Conservation (phyloP, 208 protist genomes). For the Strigomonas oncopelti region DNA sequence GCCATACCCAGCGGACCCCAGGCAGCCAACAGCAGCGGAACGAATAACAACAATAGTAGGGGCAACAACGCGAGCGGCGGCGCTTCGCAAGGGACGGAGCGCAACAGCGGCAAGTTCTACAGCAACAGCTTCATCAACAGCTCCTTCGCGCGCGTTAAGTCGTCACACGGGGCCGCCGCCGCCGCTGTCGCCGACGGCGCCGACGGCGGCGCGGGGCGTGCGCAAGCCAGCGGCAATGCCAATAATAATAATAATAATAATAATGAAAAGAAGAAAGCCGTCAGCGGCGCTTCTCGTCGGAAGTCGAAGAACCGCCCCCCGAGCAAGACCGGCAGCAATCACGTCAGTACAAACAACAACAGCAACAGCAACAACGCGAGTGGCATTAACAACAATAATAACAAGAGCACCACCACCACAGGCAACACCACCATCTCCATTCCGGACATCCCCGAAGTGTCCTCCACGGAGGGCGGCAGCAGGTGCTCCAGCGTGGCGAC, state of each 20-base stretch:
- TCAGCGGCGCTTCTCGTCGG: not conserved
- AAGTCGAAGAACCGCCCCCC: not conserved
- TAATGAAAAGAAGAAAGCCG: not conserved
- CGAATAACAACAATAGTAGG: no score
- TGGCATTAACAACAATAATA: no score
- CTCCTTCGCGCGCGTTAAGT: not conserved
- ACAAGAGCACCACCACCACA: no score
- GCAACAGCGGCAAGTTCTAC: not conserved
- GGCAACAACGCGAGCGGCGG: no score
- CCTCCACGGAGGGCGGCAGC: not conserved
- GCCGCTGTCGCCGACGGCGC: no score
- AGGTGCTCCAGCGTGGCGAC: no score
- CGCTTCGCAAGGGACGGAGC: not conserved
- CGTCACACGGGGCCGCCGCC: not conserved
- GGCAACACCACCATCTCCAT: not conserved
- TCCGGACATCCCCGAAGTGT: not conserved
- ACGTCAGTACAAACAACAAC: no score
- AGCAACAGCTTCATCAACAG: not conserved
- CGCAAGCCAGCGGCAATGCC: not conserved
- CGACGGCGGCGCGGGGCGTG: no score
- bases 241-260: not conserved
- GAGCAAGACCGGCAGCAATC: no score
- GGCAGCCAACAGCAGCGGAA: no score
- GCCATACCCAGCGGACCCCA: no score
- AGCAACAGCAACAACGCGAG: not conserved